Conservation (phyloP, 768 basidiomycete genomes). For the Panaeolus papilionaceus region DNA sequence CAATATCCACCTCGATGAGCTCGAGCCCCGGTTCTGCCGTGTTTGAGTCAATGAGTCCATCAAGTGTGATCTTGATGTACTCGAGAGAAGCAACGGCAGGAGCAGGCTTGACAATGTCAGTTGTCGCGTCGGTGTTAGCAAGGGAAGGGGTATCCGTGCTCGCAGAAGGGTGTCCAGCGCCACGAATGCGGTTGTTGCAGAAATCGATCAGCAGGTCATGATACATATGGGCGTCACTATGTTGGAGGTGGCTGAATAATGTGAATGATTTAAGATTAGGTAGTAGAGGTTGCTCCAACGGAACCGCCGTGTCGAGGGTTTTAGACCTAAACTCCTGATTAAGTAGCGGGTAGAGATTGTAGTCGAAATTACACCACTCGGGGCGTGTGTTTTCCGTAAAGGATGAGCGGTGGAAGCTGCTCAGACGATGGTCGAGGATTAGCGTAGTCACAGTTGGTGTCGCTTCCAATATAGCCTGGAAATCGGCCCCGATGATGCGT, state of each 20-base stretch:
- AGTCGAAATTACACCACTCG: constrained; percentile 11
- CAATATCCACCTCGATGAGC: constrained; percentile 7
- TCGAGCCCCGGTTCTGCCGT: constrained; percentile 5
- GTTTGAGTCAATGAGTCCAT: neutral
- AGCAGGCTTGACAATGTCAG: neutral
- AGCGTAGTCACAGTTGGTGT: neutral
- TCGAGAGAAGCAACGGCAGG: neutral
- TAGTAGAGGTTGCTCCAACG: neutral
- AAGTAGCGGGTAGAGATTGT: constrained; percentile 1
- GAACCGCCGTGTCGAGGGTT: neutral
- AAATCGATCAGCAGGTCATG: constrained; percentile 4
- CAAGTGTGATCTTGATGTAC: constrained; percentile 7
- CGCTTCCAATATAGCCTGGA: neutral
- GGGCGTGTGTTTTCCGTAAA: neutral
- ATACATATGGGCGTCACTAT: neutral
- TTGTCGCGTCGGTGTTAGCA: neutral
- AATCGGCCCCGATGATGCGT: neutral
- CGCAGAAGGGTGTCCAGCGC: neutral
- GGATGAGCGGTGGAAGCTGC: neutral
- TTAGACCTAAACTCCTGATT: constrained; percentile 3
- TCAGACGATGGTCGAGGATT: neutral
- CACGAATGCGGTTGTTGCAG: constrained; percentile 1
- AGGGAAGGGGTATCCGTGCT: neutral
- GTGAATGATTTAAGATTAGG: constrained; percentile 7
- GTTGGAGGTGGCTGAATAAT: neutral